Base-by-base conservation (phyloP, 83 land plant genomes). In the Isoetes engelmannii region DNA sequence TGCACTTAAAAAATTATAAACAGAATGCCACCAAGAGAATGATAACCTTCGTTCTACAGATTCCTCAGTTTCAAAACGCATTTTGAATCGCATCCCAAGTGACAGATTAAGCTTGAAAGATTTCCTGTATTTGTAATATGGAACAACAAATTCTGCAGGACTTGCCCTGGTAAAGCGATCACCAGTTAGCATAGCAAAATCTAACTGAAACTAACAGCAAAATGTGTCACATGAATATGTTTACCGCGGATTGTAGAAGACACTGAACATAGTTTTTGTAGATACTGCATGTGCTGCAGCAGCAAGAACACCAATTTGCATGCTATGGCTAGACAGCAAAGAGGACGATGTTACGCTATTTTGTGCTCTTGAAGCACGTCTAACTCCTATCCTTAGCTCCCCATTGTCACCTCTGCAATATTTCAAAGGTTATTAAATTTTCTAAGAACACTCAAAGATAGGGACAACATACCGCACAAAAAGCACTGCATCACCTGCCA, bases 101-200 rank as follows among this genome's bases (percentile, higher is more conserved):
- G 67, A 64, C 12, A 64, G 4, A 41, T 64, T 64, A 9, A 41
- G 67, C 7, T 12, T 64, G 41, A 64, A 64, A 37, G 67, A 1
- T 9, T 64, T 64, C 13, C 41, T 47, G 45, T 64, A 64, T 44
- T 64, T 64, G 53, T 1, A 47, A 44, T 64, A 64, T 6, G 67
- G 67, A 17, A 64, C 47, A 37, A 64, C 67, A 41, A 64, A 64
- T 41, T 64, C 67, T 4, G 67, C 67, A 28, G 67, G 67, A 44
- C 67, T 64, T 64, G 67, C 47, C 41, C 67, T 64, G 67, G 15
- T 41, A 64, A 17, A 64, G 1, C 7, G 45, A 44, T 9, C 3
- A 9, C 3, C 12, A 1, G 9, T n/a, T 21, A 8, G 63, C 19
- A 60, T 60, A 3, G 19, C 1, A 21, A 13, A n/a, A 60, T 8